Evolutionary conservation across 2,329 filamentous ascomycete genomes (phyloP), one percentile per base, ranked within the genome.

Genomic region (Grosmannia penicillata): DNA sequence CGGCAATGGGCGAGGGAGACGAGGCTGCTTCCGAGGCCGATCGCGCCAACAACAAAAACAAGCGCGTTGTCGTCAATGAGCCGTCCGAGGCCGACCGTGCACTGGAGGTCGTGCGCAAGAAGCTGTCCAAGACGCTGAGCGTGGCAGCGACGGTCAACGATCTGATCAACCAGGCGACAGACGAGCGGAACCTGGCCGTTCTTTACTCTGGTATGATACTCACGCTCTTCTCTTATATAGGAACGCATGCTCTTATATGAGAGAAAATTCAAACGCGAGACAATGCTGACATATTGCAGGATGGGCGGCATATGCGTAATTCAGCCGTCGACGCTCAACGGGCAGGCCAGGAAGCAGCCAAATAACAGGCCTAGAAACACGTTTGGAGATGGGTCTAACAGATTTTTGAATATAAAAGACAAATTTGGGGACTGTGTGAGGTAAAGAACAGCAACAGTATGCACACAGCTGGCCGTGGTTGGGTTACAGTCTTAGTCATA

Each of bases 101-200:
- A 2, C 65, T 99, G 40, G 84, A 86, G 41, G 82, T 96, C 18
- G 91, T 99, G 40, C 77, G 83, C 54, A 96, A 95, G 72, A 99
- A 99, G 63, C 59, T 99, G 48, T 83, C 81, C 45, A 94, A 94
- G 66, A 87, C 83, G 3, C 59, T 98, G 54, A 98, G 89, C 55
- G 89, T 94, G 15, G 83, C 82, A 39, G 93, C 91, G 4, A 95
- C 86, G 13, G 91, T 98, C 38, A 96, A 95, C 52, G 91, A 98
- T 54, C 61, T 98, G 46, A 98, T 98, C 47, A 91, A 95, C 55
- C 82, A 93, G 60, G 89, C 91, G 8, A 89, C 82, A 2, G 91
- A 98, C 57, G 87, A 94, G 62, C 73, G 74, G 48, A 95, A 98
- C 54, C 56, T 99, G 51, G 89, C 91, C 3, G 78, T 95, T 30